phyloP scores from a whole-genome alignment of 2,329 filamentous ascomycete species.

The Neoascochyta sp. region DNA sequence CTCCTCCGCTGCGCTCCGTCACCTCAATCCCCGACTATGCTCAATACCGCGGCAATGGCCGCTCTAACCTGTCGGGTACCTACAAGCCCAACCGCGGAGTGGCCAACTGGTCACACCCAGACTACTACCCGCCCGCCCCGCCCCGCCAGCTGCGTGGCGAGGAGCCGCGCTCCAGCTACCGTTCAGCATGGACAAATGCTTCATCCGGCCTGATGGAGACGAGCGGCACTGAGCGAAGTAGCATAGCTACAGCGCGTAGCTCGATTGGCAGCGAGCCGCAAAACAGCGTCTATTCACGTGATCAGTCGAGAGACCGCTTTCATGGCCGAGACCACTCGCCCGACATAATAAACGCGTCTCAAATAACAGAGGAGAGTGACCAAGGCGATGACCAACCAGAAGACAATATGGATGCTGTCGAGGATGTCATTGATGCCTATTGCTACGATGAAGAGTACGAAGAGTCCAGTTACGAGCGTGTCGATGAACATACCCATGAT shows the following conservation, averaged over 20 bases:
- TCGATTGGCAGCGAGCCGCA: constrained; percentile 58
- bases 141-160: constrained; percentile 30
- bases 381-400: constrained; percentile 7
- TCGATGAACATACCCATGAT: constrained; percentile 5
- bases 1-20: constrained; percentile 30
- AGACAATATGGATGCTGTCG: constrained; percentile 52
- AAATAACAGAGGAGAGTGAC: constrained; percentile 23
- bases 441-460: constrained; percentile 49
- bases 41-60: constrained; percentile 25
- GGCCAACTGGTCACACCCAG: constrained; percentile 36
- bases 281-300: constrained; percentile 44
- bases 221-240: constrained; percentile 75
- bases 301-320: constrained; percentile 23
- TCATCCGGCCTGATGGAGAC: constrained; percentile 56
- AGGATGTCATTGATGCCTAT: constrained; percentile 61
- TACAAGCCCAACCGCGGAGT: constrained; percentile 38
- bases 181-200: constrained; percentile 57
- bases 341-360: constrained; percentile 23
- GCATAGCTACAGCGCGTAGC: constrained; percentile 74
- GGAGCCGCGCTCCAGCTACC: constrained; percentile 55
- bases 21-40: constrained; percentile 40
- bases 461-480: constrained; percentile 11
- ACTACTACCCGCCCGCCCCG: constrained; percentile 25
- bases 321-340: constrained; percentile 29
- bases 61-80: constrained; percentile 31